phyloP scores from a whole-genome alignment of 2,329 filamentous ascomycete genomes.

The Ascochyta fabae region DNA sequence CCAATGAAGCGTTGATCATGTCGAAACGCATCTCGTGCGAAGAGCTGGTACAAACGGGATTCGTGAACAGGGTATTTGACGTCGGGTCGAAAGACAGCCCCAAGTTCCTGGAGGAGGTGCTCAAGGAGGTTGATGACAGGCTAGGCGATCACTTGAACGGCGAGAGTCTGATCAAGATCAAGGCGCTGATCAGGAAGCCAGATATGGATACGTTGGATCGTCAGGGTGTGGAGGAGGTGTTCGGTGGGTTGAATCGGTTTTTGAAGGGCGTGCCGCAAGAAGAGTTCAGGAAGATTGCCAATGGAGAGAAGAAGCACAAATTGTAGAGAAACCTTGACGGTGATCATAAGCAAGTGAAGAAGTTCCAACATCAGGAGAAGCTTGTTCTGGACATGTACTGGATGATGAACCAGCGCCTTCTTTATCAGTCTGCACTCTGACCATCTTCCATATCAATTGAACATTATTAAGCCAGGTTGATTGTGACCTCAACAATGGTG shows the following conservation, averaged over 20 bases:
- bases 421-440: no score
- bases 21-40: constrained; percentile 75
- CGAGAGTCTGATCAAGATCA: constrained; percentile 81
- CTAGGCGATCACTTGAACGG: constrained; percentile 81
- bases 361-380: no score
- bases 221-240: constrained; percentile 83
- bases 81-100: constrained; percentile 63
- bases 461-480: no score
- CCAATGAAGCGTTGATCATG: constrained; percentile 94
- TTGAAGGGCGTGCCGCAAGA: constrained; percentile 80
- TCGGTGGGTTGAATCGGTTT: constrained; percentile 83
- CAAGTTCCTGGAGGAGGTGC: constrained; percentile 73
- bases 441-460: no score
- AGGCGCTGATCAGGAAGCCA: constrained; percentile 78
- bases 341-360: no score
- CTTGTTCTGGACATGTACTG: no score
- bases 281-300: constrained; percentile 85
- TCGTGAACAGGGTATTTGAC: constrained; percentile 82
- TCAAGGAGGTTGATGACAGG: constrained; percentile 80
- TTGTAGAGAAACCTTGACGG: constrained; percentile 58
- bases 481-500: no score
- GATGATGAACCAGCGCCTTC: no score
- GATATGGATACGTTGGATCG: constrained; percentile 75
- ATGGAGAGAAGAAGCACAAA: constrained; percentile 93
- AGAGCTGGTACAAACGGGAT: constrained; percentile 78